Evolutionary conservation across 1,139 yeast genomes (phyloP).

Genomic region (Candida tunisiensis): DNA sequence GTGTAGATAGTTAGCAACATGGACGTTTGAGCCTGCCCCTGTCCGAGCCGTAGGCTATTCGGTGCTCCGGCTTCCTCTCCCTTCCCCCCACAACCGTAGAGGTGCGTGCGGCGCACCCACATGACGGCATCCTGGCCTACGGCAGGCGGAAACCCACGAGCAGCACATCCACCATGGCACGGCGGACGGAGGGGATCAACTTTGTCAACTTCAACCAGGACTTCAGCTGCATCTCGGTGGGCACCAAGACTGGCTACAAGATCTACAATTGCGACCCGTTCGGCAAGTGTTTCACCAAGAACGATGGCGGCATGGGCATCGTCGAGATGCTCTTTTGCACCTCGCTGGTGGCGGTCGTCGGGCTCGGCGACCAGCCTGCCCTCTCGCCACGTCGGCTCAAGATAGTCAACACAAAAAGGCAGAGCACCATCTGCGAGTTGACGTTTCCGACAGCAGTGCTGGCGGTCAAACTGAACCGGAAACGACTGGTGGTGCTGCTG

Average conservation of each 20-base stretch:
- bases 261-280: conserved; percentile 85
- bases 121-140: no score
- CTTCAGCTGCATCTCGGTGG: conserved; percentile 73
- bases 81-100: no score
- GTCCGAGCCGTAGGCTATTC: no score
- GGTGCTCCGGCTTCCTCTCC: no score
- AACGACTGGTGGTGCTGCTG: conserved; percentile 57
- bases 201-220: conserved; percentile 80
- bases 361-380: conserved; percentile 66
- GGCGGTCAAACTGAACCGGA: conserved; percentile 59
- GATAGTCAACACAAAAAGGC: conserved; percentile 58
- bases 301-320: conserved; percentile 28
- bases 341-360: conserved; percentile 73
- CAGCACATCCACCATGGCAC: conserved; percentile 4
- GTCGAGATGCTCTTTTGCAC: conserved; percentile 90
- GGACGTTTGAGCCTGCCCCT: no score
- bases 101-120: no score
- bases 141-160: no score
- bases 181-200: conserved; percentile 20
- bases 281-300: conserved; percentile 54
- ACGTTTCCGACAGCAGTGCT: conserved; percentile 77
- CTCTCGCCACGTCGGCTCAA: conserved; percentile 69
- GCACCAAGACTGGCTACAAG: conserved; percentile 59
- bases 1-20: no score
- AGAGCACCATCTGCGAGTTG: conserved; percentile 64